Evolutionary conservation across 306 rosid genomes (phyloP), one percentile per base, ranked within the genome.

Genomic region (Arachis stenosperma): DNA sequence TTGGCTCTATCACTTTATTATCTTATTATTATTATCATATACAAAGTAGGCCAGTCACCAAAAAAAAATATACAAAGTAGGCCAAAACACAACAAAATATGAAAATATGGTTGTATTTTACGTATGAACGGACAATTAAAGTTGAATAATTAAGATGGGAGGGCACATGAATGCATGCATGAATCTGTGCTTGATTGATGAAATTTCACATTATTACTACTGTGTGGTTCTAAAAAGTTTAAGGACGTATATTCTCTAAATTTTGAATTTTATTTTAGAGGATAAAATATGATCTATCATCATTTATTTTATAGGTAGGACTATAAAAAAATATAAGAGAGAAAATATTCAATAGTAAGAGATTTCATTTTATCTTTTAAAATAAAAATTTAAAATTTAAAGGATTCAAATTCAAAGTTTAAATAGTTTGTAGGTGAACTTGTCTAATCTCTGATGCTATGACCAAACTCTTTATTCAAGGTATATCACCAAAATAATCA

Each of bases 161-260:
- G 17, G 48, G 27, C 4, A 33, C 27, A 22, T 22, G 27, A 22
- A 22, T 33, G 4, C 37, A 33, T 33, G 27, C 17, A 71, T 44
- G 69, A 47, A 70, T 13, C 70, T 65, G 42, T n/a, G 57, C 4
- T 9, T 52, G 50, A 67, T 40, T 42, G n/a, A 41, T 53, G 51
- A 63, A 33, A 30, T 30, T 69, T 82, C 78, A 74, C 86, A 69
- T 82, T 83, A 48, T 74, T 59, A 50, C 73, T 63, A 50, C 73
- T 63, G 73, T 80, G 60, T n/a, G 53, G 61, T 6, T 65, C 4
- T 55, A 44, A 27, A 67, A 54, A 71, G 33, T 15, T 67, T 54
- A 14, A 62, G 48, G 42, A 41, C 11, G 3, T 51, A 53, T 61
- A 7, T 57, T 40, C 51, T 13, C 27, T 40, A 53, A 46, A 69